phyloP scores from a whole-genome alignment of 108 stramenopile species.

The Skeletonema marinoi region DNA sequence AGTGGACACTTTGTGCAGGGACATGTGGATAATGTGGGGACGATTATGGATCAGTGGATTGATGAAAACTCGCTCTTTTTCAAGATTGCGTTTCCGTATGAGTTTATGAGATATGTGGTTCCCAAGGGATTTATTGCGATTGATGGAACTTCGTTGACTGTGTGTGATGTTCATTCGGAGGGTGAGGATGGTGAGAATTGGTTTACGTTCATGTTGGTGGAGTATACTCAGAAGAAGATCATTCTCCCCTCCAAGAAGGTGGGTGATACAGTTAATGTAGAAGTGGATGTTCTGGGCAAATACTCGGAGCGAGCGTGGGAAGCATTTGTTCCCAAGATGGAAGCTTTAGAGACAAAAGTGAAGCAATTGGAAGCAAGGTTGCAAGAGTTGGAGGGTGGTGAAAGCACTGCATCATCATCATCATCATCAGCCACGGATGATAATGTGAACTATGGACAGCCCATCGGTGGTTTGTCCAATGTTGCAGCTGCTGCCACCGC shows the following conservation, averaged over 20 bases:
- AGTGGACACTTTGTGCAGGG: conserved; percentile 98
- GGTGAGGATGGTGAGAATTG: conserved; percentile 60
- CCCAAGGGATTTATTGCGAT: conserved; percentile 98
- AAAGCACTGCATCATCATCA: not conserved
- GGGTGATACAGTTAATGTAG: conserved; percentile 88
- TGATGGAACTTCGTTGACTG: conserved; percentile 96
- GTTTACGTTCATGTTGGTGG: conserved; percentile 99
- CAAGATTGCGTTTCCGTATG: conserved; percentile 71
- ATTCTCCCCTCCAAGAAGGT: conserved; percentile 77
- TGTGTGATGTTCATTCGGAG: conserved; percentile 79
- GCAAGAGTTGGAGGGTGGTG: conserved; percentile 23
- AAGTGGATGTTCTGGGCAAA: conserved; percentile 97
- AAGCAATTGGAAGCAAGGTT: conserved; percentile 62
- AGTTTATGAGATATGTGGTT: conserved; percentile 90
- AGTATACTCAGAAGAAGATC: conserved; percentile 96
- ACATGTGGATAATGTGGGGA: conserved; percentile 94
- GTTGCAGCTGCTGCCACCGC: not conserved
- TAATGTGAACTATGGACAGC: not conserved
- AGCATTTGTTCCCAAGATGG: conserved; percentile 76
- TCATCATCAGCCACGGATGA: not conserved
- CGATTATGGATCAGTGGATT: conserved; percentile 70
- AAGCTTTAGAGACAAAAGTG: conserved; percentile 80
- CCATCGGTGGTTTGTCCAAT: not conserved
- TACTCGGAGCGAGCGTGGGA: conserved; percentile 85
- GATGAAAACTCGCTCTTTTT: conserved; percentile 93